These are phyloP conservation scores for Elaeagnus macrophylla DNA, from an alignment of 306 rosid species.

Conservation along the genomic window DNA sequence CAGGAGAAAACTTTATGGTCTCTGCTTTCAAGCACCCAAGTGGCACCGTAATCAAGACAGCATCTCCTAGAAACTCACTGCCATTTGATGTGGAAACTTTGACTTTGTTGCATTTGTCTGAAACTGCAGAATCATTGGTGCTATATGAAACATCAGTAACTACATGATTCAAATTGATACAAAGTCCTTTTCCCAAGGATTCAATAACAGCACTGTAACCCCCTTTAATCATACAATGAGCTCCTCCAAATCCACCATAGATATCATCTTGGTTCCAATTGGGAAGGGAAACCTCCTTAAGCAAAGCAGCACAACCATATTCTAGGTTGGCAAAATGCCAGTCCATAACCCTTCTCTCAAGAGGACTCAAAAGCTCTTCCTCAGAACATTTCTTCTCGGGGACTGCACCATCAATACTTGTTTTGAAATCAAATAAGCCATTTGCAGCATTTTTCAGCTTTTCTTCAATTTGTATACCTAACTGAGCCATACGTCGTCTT, in stretches of 20 bases:
- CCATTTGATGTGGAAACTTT: constrained; percentile 76
- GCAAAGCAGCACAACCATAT: constrained; percentile 97
- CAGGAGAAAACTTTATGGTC: constrained; percentile 76
- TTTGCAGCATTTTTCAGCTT: constrained; percentile 28
- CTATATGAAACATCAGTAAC: constrained; percentile 75
- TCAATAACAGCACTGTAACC: constrained; percentile 87
- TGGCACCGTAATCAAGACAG: constrained; percentile 84
- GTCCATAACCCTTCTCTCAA: constrained; percentile 98
- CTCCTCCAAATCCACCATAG: constrained; percentile 99
- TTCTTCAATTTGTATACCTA: constrained; percentile 35
- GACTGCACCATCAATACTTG: constrained; percentile 14
- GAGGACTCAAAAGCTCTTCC: constrained; percentile 64
- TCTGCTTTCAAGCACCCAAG: constrained; percentile 97
- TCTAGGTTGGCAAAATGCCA: constrained; percentile 99
- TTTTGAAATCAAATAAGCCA: constrained; percentile 25
- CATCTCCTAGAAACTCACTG: constrained; percentile 66
- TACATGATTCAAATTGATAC: constrained; percentile 56
- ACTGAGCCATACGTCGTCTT: constrained; percentile 54
- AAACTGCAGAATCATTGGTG: constrained; percentile 31
- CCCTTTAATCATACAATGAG: constrained; percentile 99
- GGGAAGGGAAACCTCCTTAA: constrained; percentile 92
- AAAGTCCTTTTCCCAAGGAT: constrained; percentile 83
- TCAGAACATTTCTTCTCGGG: constrained; percentile 20
- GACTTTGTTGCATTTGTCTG: constrained; percentile 37
- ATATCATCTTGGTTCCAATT: constrained; percentile 98